Conservation (phyloP, 768 basidiomycete genomes). For the Termitomyces titanicus region DNA sequence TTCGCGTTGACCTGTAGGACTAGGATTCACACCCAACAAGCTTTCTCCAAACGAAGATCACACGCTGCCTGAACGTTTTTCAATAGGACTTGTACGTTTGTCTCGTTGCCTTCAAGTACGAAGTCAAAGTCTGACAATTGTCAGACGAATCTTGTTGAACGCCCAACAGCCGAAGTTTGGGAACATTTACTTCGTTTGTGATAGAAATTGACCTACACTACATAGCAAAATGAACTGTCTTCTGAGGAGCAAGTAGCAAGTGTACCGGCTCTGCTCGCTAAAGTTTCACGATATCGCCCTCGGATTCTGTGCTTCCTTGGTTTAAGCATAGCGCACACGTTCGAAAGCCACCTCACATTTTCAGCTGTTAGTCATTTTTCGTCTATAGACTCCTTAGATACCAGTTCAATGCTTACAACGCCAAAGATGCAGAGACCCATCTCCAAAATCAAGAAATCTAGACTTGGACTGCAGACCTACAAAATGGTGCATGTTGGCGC, state of each 20-base stretch:
- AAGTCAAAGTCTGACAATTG: background rate
- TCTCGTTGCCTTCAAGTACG: background rate
- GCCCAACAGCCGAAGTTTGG: conserved; percentile 53
- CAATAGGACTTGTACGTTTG: conserved; percentile 60
- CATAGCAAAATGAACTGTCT: conserved; percentile 54
- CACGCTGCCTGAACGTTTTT: conserved; percentile 53
- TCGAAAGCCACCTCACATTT: conserved; percentile 24
- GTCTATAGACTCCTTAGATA: too few relatives aligned
- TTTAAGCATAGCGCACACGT: conserved; percentile 49
- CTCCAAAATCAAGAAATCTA: conserved; percentile 4
- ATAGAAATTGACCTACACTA: background rate
- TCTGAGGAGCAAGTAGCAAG: conserved; percentile 44
- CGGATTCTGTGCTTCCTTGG: conserved; percentile 78
- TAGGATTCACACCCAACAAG: conserved; percentile 55
- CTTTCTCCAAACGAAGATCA: conserved; percentile 57
- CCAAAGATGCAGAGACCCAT: conserved; percentile 3
- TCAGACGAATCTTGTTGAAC: conserved; percentile 74
- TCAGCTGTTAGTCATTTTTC: conserved; percentile 6
- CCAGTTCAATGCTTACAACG: background rate
- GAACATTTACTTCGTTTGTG: background rate
- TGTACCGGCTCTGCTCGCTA: conserved; percentile 57
- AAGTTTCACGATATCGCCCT: conserved; percentile 55
- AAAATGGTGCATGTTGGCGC: conserved; percentile 39
- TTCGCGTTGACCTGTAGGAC: background rate
- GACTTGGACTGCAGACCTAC: conserved; percentile 44